Conservation (phyloP, 768 basidiomycete species). For the Kwoniella heveanensis region DNA sequence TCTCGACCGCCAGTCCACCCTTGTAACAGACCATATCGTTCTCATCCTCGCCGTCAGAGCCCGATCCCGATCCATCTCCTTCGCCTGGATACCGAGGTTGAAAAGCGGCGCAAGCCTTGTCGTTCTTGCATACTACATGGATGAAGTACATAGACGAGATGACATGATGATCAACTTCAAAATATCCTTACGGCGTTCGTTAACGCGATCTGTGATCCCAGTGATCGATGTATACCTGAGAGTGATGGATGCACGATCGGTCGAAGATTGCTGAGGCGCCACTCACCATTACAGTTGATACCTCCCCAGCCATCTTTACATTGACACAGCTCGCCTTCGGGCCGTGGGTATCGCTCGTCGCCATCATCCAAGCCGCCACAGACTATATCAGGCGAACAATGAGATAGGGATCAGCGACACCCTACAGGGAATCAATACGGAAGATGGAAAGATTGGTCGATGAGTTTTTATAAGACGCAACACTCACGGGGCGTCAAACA, state of each 20-base stretch:
- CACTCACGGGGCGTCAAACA: slow-evolving; percentile 85
- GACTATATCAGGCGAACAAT: slow-evolving; percentile 63
- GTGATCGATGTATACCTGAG: no score
- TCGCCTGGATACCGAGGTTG: slow-evolving; percentile 57
- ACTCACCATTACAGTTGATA: slow-evolving; percentile 92
- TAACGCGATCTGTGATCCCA: no score
- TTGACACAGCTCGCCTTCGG: slow-evolving; percentile 72
- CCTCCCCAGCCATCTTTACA: slow-evolving; percentile 96
- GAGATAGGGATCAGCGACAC: no score
- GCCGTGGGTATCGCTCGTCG: slow-evolving; percentile 75
- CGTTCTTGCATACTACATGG: slow-evolving; percentile 74
- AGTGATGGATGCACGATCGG: not conserved
- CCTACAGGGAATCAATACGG: no score
- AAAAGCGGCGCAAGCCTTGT: slow-evolving; percentile 78
- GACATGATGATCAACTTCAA: slow-evolving; percentile 1
- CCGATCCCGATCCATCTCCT: slow-evolving; percentile 41
- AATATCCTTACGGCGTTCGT: no score
- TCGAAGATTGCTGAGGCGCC: not conserved
- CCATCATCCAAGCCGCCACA: slow-evolving; percentile 94
- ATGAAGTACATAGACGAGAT: no score
- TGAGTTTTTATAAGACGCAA: no score
- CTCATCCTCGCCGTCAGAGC: slow-evolving; percentile 58
- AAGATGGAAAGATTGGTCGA: no score
- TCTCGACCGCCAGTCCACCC: slow-evolving; percentile 89
- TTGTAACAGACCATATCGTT: slow-evolving; percentile 90